Conservation (phyloP, 2,329 filamentous ascomycete genomes). For the Fusarium armeniacum region DNA sequence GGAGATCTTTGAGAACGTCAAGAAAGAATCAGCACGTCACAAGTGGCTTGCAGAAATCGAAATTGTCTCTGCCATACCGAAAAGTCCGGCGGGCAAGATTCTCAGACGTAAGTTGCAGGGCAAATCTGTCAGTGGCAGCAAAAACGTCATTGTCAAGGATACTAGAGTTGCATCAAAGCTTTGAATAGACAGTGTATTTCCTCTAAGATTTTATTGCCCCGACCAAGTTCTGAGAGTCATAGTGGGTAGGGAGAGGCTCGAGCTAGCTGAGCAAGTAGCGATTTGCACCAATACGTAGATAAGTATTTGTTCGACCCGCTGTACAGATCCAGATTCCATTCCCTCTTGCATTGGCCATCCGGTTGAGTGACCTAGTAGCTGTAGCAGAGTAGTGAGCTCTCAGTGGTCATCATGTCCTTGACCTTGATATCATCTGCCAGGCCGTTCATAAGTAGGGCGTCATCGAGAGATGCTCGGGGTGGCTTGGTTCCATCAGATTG, state of each 20-base stretch:
- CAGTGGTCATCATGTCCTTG: neutral
- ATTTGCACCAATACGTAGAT: too few relatives aligned
- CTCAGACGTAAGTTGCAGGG: conserved; percentile 5
- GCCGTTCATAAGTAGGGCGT: neutral
- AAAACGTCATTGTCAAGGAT: neutral
- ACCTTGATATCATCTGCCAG: neutral
- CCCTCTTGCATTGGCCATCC: neutral
- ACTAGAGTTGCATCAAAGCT: neutral
- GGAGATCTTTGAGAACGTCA: neutral
- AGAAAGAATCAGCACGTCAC: neutral
- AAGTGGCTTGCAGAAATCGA: conserved; percentile 28
- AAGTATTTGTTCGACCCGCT: neutral
- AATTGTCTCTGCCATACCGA: conserved; percentile 12
- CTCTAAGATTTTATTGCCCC: too few relatives aligned
- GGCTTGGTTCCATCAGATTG: neutral
- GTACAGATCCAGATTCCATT: rapidly evolving
- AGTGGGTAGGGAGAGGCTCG: too few relatives aligned
- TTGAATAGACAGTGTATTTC: neutral
- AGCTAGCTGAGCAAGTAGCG: too few relatives aligned
- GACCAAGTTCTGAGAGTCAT: too few relatives aligned
- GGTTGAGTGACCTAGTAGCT: neutral
- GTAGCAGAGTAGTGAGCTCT: neutral
- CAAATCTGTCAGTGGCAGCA: rapidly evolving
- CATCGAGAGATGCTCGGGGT: neutral
- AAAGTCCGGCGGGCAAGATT: conserved; percentile 7